Evolutionary conservation across 2,329 filamentous ascomycete species (phyloP), one percentile per base, ranked within the genome.

Genomic region (Pochonia chlamydosporia): DNA sequence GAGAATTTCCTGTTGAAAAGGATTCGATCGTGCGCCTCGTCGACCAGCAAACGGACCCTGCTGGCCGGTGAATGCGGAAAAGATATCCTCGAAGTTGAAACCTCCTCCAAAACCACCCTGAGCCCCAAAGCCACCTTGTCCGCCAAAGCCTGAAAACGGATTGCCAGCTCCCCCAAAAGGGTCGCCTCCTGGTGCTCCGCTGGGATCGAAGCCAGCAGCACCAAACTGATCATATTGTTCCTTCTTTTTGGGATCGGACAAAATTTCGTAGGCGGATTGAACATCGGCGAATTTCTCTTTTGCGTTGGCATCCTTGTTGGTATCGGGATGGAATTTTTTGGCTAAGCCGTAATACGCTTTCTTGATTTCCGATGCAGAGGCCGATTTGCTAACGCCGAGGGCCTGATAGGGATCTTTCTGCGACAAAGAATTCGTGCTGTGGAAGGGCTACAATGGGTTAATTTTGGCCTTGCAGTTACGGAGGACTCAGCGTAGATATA

Each of bases 261-360:
- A 75, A 36, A 96, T 76, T 67, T 99, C 93, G 69, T 99, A 99
- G 21, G 93, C 89, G 26, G 87, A 81, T 67, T 99, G 93, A 46
- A 95, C 89, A 57, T 96, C 92, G 53, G 85, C 80, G 60, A 99
- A 99, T 60, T 87, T 92, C 59, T 97, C 93, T 65, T 97, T 97
- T 30, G 93, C 91, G n/a, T 74, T 78, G 3, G 88, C 67, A 57
- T 97, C 93, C 67, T 97, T 97, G 75, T 97, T 99, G 30, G 93
- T 97, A 65, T 99, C 93, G 8, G 93, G 93, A 61, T 99, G 93
- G 64, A 82, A 99, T 63, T 97, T 99, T 70, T 99, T 99, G 18
- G 93, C 93, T 49, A 97, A 75, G 43, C 91, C 89, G 64, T 99
- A 99, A 73, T 99, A 99, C 3, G 93, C 91, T 67, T 96, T 97